A percentile compares a stretch with the other conserved stretches of the same genome.
These are phyloP conservation scores for Backusella tarrabulga DNA, from an alignment of 192 early-diverging fungal genomes.

Conservation along the genomic window DNA sequence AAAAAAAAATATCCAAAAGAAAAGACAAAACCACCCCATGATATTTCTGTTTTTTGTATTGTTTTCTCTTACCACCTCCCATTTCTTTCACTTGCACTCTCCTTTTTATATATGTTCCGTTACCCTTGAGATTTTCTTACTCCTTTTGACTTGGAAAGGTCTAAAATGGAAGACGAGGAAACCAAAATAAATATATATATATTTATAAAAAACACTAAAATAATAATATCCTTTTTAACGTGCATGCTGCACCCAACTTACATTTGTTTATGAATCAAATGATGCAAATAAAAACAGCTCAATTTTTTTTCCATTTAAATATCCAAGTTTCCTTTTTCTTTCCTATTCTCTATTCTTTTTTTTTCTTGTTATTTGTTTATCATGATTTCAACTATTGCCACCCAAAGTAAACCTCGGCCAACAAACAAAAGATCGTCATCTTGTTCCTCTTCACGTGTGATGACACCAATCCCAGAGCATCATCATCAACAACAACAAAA, in stretches of 20 bases:
- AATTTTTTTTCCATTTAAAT: not conserved
- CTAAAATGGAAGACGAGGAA: not conserved
- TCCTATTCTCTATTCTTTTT: not conserved
- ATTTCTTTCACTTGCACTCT: not conserved
- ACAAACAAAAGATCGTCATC: not conserved
- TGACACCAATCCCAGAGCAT: conserved; percentile 1
- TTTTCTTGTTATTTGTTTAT: not conserved
- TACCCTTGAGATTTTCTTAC: conserved; percentile 6
- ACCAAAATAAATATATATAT: not conserved
- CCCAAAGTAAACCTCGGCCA: not conserved
- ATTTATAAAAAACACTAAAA: not conserved
- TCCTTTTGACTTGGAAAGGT: not conserved
- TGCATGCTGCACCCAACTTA: not conserved
- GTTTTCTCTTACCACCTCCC: not conserved
- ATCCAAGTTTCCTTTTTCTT: not conserved
- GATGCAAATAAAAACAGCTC: not conserved
- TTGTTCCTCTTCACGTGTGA: not conserved
- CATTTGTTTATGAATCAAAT: conserved; percentile 6
- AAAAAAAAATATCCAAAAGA: not conserved
- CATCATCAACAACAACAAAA: not conserved
- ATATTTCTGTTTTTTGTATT: not conserved
- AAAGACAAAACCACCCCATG: not conserved
- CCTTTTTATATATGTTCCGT: not conserved
- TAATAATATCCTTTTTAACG: conserved; percentile 9
- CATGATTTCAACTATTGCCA: conserved; percentile 7